phyloP scores from a whole-genome alignment of 345 rosid species.

The Anacardium occidentale region DNA sequence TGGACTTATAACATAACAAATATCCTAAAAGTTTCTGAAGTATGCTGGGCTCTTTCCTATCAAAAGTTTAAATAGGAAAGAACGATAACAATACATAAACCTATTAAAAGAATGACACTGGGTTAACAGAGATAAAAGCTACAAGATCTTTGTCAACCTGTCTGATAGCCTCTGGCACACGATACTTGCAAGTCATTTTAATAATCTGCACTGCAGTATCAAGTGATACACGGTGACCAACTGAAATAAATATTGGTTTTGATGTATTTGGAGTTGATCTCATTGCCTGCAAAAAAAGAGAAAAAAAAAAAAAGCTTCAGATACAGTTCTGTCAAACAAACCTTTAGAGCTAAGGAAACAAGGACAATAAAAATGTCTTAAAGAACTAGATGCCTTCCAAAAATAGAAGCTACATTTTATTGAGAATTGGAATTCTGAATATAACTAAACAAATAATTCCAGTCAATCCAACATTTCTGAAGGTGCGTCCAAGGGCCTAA shows the following conservation, averaged over 20 bases:
- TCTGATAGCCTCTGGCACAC: conserved; percentile 86
- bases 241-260: conserved; percentile 75
- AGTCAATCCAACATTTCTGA: neutral
- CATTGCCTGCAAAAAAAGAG: conserved; percentile 49
- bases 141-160: conserved; percentile 47
- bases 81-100: too few species aligned
- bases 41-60: too few species aligned
- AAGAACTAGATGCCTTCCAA: conserved; percentile 1
- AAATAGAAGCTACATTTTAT: conserved; percentile 7
- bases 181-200: conserved; percentile 68
- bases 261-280: conserved; percentile 49
- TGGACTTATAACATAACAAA: neutral
- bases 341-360: conserved; percentile 6
- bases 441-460: neutral
- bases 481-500: neutral
- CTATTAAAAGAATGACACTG: neutral
- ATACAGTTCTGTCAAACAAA: neutral
- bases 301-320: neutral
- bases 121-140: neutral
- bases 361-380: neutral
- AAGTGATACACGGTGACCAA: conserved; percentile 81
- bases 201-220: conserved; percentile 59
- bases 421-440: neutral
- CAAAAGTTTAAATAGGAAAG: too few species aligned
- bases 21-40: neutral